Evolutionary conservation across 2,329 filamentous ascomycete genomes (phyloP), one percentile per base, ranked within the genome.

Genomic region (Microcyclosporella mali): DNA sequence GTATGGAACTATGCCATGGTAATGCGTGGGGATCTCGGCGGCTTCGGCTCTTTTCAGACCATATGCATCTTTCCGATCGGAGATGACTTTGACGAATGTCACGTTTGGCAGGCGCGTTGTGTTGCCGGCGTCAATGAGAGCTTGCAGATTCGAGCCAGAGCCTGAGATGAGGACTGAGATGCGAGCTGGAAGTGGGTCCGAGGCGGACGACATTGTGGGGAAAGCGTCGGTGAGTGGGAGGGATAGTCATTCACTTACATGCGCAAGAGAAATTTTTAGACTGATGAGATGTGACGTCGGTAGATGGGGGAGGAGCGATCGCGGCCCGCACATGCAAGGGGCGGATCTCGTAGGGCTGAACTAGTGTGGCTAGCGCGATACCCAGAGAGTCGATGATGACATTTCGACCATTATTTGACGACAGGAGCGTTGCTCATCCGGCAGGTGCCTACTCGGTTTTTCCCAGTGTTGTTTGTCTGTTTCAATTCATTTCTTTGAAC

Each of bases 1-100:
- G 67, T 87, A 82, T 28, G 77, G 75, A 43, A 89, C 73, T 31
- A 92, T 77, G 65, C 90, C 90, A 73, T 90, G 88, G 70, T 90
- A 90, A 41, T 78, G 77, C 42, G 79, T 85, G 0, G 85, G 81
- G 44, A 94, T 89, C 28, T 64, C 58, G 40, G 78, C 79, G 33
- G 70, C 66, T 39, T 67, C 56, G 7, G 82, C 82, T 44, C 81
- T 76, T 47, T 74, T 70, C 47, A 85, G 72, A 32, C 82, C 82
- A 54, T 76, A 81, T 19, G 79, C 82, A 45, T 74, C 70, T 61
- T 79, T 79, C 56, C 75, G 73, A 64, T 83, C 82, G 57, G 79
- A 76, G 46, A 85, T 78, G 4, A 85, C 81, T 46, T 79, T 77
- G 17, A 77, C 67, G 56, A 84, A 76, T 51, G 71, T 68, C 4